phyloP scores from a whole-genome alignment of 2,329 filamentous ascomycete species.

The Penicillium frequentans region DNA sequence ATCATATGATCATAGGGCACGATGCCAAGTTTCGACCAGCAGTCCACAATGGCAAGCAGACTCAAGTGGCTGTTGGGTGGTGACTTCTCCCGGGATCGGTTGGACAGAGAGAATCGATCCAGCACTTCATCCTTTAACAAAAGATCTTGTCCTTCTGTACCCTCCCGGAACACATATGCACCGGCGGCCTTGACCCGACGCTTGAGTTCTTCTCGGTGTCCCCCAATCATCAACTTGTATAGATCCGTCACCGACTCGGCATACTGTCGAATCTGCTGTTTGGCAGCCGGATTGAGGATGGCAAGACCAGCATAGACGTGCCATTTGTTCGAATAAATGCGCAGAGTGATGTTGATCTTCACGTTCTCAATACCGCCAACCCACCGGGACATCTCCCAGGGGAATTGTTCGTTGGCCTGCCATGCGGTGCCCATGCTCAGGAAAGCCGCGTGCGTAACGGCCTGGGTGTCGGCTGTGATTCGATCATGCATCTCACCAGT shows the following conservation, averaged over 20 bases:
- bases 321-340: constrained; percentile 99
- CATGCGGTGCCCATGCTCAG: constrained; percentile 97
- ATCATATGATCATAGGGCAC: constrained; percentile 99
- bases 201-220: constrained; percentile 72
- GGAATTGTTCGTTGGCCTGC: constrained; percentile 92
- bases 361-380: constrained; percentile 98
- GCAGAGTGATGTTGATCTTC: constrained; percentile 96
- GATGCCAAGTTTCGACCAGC: constrained; percentile 91
- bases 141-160: constrained; percentile 59
- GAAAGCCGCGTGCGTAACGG: constrained; percentile 96
- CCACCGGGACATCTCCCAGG: constrained; percentile 95
- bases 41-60: constrained; percentile 95
- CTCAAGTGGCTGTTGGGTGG: constrained; percentile 88
- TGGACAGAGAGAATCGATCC: constrained; percentile 82
- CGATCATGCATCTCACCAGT: constrained; percentile 87
- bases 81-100: constrained; percentile 63
- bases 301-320: constrained; percentile 97
- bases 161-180: constrained; percentile 63
- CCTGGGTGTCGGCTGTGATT: constrained; percentile 97
- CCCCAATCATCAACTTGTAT: constrained; percentile 95
- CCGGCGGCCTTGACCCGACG: constrained; percentile 77
- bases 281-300: constrained; percentile 91
- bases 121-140: constrained; percentile 78
- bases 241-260: constrained; percentile 88
- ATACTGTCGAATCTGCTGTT: constrained; percentile 91